These are phyloP conservation scores for Pichia terricola DNA, from an alignment of 1,139 yeast genomes.

Conservation along the genomic window DNA sequence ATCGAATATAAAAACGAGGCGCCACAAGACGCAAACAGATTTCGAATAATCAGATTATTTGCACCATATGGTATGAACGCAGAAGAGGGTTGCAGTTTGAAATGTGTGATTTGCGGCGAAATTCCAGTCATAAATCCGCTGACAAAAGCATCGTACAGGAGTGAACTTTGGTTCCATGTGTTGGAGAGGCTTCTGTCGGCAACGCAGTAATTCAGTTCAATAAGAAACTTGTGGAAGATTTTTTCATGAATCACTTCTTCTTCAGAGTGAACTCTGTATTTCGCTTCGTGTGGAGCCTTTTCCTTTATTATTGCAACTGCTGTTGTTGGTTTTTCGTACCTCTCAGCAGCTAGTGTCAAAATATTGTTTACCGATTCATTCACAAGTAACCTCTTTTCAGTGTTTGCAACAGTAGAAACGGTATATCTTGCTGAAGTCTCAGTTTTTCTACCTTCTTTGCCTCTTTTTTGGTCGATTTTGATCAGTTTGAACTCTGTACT, in stretches of 20 bases:
- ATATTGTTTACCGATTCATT: background rate
- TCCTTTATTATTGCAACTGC: background rate
- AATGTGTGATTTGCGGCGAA: constrained; percentile 35
- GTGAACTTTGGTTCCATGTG: constrained; percentile 3
- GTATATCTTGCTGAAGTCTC: background rate
- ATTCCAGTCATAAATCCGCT: constrained; percentile 31
- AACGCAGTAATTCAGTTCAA: background rate
- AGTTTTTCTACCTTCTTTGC: background rate
- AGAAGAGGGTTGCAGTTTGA: constrained; percentile 31
- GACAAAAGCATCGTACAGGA: constrained; percentile 28
- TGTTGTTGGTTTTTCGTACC: background rate
- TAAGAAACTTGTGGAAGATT: background rate
- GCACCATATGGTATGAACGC: constrained; percentile 26
- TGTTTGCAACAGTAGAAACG: background rate
- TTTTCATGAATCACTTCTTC: background rate
- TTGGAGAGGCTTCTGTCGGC: background rate
- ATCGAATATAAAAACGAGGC: constrained; percentile 19
- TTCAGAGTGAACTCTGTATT: background rate
- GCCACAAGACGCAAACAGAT: constrained; percentile 32
- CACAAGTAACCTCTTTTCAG: background rate
- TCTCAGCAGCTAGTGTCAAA: background rate
- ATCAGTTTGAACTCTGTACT: constrained; percentile 6
- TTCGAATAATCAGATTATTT: constrained; percentile 24
- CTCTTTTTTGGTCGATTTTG: background rate
- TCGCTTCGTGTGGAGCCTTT: background rate